Evolutionary conservation across 768 basidiomycete genomes (phyloP).

Genomic region (Panaeolus papilionaceus): DNA sequence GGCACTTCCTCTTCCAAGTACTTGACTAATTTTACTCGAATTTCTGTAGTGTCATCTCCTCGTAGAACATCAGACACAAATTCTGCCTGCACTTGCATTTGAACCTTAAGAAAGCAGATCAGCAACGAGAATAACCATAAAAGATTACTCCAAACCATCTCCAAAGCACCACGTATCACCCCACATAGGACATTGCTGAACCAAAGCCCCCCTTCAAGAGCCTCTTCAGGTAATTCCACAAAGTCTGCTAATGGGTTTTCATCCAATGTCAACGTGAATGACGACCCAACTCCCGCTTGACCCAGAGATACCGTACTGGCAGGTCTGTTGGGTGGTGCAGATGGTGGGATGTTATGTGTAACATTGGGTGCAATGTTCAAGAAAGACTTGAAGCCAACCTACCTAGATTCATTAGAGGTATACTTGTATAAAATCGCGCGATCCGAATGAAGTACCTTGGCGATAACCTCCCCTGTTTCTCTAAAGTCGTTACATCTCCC

Average conservation of each 20-base stretch:
- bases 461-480: constrained; percentile 94
- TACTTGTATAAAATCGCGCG: not conserved
- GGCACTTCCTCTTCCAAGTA: constrained; percentile 97
- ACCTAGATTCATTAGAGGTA: constrained; percentile 11
- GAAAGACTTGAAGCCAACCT: constrained; percentile 99
- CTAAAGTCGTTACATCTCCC: constrained; percentile 93
- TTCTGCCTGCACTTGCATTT: constrained; percentile 91
- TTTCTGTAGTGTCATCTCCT: constrained; percentile 94
- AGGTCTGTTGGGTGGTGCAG: constrained; percentile 55
- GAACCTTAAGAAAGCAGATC: constrained; percentile 64
- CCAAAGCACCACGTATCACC: constrained; percentile 89
- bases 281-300: constrained; percentile 55
- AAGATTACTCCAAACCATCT: constrained; percentile 77
- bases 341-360: constrained; percentile 66
- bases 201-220: constrained; percentile 91
- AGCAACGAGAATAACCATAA: constrained; percentile 18
- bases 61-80: constrained; percentile 91
- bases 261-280: constrained; percentile 87
- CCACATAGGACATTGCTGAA: constrained; percentile 97
- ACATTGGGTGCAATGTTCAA: constrained; percentile 90
- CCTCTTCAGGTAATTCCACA: constrained; percentile 95
- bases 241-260: constrained; percentile 98
- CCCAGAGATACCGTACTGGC: constrained; percentile 44
- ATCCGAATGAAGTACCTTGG: constrained; percentile 67
- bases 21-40: constrained; percentile 88